Percentiles rank a stretch among this genome's conserved stretches.
phyloP scores from a whole-genome alignment of 345 rosid genomes.

The Eucalyptus victrix region DNA sequence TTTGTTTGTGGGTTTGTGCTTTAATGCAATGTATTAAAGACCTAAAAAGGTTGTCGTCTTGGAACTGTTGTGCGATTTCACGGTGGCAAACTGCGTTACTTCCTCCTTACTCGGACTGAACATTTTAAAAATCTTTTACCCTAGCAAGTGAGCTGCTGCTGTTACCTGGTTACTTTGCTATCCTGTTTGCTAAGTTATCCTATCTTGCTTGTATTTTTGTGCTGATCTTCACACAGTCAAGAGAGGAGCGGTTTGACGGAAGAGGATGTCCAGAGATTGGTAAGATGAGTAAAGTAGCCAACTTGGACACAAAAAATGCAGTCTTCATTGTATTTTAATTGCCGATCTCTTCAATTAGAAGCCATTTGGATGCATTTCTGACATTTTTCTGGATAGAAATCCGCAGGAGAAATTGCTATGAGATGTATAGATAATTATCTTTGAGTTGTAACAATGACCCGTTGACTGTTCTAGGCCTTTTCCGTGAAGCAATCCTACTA shows the following conservation, averaged over 20 bases:
- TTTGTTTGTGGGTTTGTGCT: background rate
- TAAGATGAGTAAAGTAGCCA: background rate
- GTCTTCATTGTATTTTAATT: background rate
- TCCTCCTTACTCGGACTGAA: background rate
- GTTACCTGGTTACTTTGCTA: background rate
- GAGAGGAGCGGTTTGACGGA: background rate
- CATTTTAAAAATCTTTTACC: background rate
- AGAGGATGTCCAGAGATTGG: background rate
- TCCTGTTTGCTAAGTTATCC: background rate
- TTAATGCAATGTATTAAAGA: background rate
- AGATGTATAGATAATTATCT: background rate
- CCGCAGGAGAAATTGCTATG: background rate
- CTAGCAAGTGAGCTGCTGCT: background rate
- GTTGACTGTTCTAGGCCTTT: background rate
- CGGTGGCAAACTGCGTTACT: background rate
- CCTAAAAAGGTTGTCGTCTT: background rate
- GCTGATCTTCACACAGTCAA: background rate
- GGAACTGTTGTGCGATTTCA: background rate
- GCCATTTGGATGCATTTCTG: background rate
- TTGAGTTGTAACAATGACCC: background rate
- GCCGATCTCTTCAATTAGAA: background rate
- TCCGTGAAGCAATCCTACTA: background rate
- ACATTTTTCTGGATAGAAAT: background rate
- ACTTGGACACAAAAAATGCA: background rate
- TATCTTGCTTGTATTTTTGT: background rate